Conservation (phyloP, 2,329 filamentous ascomycete species). For the Aurifilum marmelostoma region DNA sequence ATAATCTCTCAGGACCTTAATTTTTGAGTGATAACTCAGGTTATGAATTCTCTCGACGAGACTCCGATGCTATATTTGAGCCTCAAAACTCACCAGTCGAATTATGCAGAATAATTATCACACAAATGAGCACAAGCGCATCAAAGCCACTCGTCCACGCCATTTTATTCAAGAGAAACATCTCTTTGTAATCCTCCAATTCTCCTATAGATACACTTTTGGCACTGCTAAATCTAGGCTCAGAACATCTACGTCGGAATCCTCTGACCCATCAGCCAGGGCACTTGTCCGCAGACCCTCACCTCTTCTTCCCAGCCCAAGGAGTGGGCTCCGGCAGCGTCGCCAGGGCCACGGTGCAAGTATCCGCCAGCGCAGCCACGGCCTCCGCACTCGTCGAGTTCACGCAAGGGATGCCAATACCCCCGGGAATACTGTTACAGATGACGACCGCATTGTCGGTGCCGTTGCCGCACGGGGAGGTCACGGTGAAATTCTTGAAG, state of each 20-base stretch:
- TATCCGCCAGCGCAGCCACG: constrained; percentile 38
- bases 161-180: no score
- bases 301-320: constrained; percentile 14
- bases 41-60: no score
- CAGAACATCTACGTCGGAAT: background rate
- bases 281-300: background rate
- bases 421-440: constrained; percentile 51
- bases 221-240: background rate
- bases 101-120: no score
- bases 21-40: no score
- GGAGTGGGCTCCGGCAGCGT: constrained; percentile 27
- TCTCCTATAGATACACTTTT: background rate
- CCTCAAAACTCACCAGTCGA: no score
- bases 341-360: constrained; percentile 38
- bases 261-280: no score
- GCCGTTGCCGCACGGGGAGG: constrained; percentile 47
- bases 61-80: no score
- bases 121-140: no score
- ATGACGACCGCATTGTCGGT: constrained; percentile 47
- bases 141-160: no score
- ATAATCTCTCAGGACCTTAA: no score
- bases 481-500: constrained; percentile 58
- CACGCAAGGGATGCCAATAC: constrained; percentile 41
- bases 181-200: no score
- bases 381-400: constrained; percentile 41